Evolutionary conservation across 2,329 filamentous ascomycete species (phyloP).

Genomic region (Whalleya microplaca): DNA sequence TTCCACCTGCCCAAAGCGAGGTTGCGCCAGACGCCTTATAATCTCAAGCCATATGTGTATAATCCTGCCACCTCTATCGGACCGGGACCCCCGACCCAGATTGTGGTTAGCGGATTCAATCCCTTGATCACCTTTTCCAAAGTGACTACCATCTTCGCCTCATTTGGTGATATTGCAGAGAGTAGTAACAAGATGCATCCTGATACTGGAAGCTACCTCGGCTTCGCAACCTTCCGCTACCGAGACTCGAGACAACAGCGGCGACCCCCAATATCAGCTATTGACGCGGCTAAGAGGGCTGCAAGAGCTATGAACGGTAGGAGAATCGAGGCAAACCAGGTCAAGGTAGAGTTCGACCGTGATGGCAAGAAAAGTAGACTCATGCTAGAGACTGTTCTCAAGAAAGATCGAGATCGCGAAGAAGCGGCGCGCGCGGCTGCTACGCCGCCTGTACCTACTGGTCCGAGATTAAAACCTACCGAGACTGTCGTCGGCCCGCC

Average conservation of each 20-base stretch:
- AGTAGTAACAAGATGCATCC: conserved; percentile 95
- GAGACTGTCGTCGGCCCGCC: conserved; percentile 66
- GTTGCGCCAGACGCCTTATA: conserved; percentile 74
- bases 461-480: conserved; percentile 37
- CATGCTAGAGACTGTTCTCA: conserved; percentile 76
- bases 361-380: conserved; percentile 82
- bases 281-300: conserved; percentile 80
- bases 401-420: conserved; percentile 67
- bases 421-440: conserved; percentile 49
- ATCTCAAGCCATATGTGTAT: conserved; percentile 78
- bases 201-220: conserved; percentile 89
- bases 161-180: conserved; percentile 85
- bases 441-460: conserved; percentile 29
- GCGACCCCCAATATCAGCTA: conserved; percentile 66
- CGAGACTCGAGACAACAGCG: conserved; percentile 67
- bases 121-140: conserved; percentile 81
- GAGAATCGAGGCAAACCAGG: conserved; percentile 75
- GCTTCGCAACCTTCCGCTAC: conserved; percentile 90
- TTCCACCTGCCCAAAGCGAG: conserved; percentile 73
- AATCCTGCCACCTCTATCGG: conserved; percentile 84
- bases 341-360: conserved; percentile 86
- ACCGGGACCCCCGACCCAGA: conserved; percentile 84
- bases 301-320: conserved; percentile 77
- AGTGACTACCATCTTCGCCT: conserved; percentile 74
- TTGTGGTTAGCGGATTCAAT: conserved; percentile 96